These are phyloP conservation scores for Linum tenue DNA, from an alignment of 345 rosid species.

Conservation along the genomic window DNA sequence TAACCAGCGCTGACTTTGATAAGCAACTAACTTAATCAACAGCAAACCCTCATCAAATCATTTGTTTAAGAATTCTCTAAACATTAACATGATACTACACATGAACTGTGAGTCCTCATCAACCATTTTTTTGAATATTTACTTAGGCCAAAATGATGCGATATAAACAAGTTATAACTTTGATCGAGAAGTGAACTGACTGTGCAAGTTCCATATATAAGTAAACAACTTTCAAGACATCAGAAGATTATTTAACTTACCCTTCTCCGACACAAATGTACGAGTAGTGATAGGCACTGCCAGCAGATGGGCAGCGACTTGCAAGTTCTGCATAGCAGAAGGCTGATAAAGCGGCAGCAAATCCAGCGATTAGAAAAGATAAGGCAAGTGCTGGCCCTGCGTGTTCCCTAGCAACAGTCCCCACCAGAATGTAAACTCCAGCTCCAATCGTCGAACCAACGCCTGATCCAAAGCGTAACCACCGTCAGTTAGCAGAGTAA, in stretches of 20 bases:
- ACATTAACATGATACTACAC: too few relatives aligned
- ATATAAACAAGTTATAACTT: background rate
- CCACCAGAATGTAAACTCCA: conserved; percentile 91
- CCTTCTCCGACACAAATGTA: conserved; percentile 95
- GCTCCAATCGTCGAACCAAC: conserved; percentile 98
- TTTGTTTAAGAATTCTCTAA: too few relatives aligned
- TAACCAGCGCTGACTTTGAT: background rate
- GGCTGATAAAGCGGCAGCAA: conserved; percentile 89
- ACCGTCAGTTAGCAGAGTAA: background rate
- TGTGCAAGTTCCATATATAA: too few relatives aligned
- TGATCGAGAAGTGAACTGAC: background rate
- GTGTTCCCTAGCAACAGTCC: conserved; percentile 96
- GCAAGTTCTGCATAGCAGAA: conserved; percentile 97
- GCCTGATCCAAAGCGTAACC: conserved; percentile 28
- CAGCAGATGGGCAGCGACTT: conserved; percentile 94
- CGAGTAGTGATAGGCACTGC: conserved; percentile 96
- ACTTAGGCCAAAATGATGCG: background rate
- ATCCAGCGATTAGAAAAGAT: conserved; percentile 84
- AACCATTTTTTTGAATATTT: too few relatives aligned
- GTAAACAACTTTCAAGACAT: background rate
- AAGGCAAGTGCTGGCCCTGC: conserved; percentile 91
- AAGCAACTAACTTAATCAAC: background rate
- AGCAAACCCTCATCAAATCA: background rate
- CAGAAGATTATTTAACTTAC: conserved; percentile 23
- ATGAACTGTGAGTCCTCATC: too few relatives aligned